phyloP scores from a whole-genome alignment of 1,284 basidiomycete genomes.

The Apiotrichum veenhuisii region DNA sequence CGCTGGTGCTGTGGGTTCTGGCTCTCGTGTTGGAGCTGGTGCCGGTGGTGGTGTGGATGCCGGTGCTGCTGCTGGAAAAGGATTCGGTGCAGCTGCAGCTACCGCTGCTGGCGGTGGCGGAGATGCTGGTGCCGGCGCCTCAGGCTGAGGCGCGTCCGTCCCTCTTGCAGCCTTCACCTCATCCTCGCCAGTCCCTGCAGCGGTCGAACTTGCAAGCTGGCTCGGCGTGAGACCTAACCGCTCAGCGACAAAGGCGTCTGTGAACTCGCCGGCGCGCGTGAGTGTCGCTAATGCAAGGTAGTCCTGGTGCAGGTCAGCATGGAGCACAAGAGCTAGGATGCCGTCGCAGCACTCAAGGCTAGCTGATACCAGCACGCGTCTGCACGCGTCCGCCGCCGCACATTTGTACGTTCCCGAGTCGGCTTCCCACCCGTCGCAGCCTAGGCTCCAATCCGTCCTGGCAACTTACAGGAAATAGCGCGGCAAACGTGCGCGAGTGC shows the following conservation, averaged over 20 bases:
- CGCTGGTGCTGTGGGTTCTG: background rate
- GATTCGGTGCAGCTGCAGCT: background rate
- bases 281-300: constrained; percentile 42
- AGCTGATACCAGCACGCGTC: background rate
- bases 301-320: constrained; percentile 23
- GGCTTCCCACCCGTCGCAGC: too few species aligned
- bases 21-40: background rate
- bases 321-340: too few species aligned
- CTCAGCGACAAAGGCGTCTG: constrained; percentile 30
- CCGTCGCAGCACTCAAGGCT: too few species aligned
- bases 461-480: constrained; percentile 34
- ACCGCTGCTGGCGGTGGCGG: background rate
- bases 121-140: background rate
- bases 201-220: background rate
- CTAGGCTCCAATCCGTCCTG: too few species aligned
- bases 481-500: constrained; percentile 38
- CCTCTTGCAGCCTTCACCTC: background rate
- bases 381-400: too few species aligned
- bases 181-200: background rate
- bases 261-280: constrained; percentile 27
- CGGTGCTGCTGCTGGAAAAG: background rate
- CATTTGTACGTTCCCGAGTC: too few species aligned
- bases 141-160: background rate
- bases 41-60: background rate
- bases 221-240: constrained; percentile 20